phyloP scores from a whole-genome alignment of 2,329 filamentous ascomycete species.

The Botrytis paeoniae region DNA sequence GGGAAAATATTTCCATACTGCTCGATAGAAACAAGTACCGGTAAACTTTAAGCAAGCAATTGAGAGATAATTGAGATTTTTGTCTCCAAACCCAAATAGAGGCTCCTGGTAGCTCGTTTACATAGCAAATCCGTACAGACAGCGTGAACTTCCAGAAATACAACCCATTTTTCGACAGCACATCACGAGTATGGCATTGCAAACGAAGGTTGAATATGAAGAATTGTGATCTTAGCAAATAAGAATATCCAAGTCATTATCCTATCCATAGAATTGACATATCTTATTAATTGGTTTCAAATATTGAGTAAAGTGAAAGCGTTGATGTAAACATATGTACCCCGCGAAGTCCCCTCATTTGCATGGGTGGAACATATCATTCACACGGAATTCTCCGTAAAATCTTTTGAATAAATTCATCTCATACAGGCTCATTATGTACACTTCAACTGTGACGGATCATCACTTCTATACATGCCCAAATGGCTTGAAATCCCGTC shows the following conservation, averaged over 20 bases:
- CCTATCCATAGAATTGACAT: background rate
- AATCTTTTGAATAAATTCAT: background rate
- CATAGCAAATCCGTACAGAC: background rate
- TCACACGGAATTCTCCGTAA: background rate
- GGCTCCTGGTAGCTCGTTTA: background rate
- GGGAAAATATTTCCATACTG: background rate
- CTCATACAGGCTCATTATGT: background rate
- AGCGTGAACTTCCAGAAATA: background rate
- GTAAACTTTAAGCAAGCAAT: background rate
- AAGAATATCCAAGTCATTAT: background rate
- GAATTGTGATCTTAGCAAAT: background rate
- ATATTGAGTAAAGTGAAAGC: background rate
- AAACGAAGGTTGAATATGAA: background rate
- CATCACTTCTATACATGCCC: background rate
- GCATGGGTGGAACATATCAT: background rate
- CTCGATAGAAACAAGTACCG: background rate
- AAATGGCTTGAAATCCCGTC: background rate
- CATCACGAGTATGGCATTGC: background rate
- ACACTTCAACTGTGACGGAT: background rate
- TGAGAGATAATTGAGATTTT: rapidly evolving
- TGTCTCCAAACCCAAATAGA: background rate
- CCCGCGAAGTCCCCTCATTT: background rate
- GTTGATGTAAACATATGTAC: background rate
- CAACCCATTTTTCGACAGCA: background rate
- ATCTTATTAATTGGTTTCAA: background rate